Evolutionary conservation across 2,329 filamentous ascomycete species (phyloP), one percentile per base, ranked within the genome.

Genomic region (Colletotrichum camelliae): DNA sequence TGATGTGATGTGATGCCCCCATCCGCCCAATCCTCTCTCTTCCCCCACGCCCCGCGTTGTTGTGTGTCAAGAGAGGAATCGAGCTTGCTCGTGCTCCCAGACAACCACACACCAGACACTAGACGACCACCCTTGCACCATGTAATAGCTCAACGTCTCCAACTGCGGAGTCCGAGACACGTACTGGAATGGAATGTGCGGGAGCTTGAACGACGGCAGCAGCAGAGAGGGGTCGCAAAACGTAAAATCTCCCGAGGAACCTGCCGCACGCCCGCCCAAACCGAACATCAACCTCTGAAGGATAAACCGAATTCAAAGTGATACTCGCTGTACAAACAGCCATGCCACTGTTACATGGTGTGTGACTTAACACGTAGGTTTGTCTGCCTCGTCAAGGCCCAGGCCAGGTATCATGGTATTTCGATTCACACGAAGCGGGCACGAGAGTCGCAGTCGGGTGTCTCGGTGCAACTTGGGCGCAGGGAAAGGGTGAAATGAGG

Each of bases 111-210:
- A 48, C 43, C 43, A 35, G 16, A 15, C 29, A 33, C 31, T 16
- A 61, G 66, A 60, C 71, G 7, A 35, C 57, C 35, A 71, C 27
- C 72, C 72, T 48, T 66, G 60, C 58, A 74, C 67, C 21, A 21
- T 48, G 43, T 21, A 48, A 27, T 64, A 67, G 55, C 73, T 73
- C 43, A 31, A 67, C 55, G 57, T 72, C 73, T 73, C 64, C 73
- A 73, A 73, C 72, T 75, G 69, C 73, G 62, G 73, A 72, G 69
- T 72, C 69, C 69, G 62, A 72, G 69, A 75, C 64, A 60, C 33
- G 52, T 33, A 27, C 62, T 68, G 39, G 57, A 72, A 64, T 68
- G 69, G 37, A 72, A 68, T 52, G 69, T 29, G 16, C 57, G 73
- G 73, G 73, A 72, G 67, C 67, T 74, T 58, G 67, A 37, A 33